Base-by-base conservation (phyloP, 2,329 filamentous ascomycete genomes). In the Colletotrichum orchidophilum region DNA sequence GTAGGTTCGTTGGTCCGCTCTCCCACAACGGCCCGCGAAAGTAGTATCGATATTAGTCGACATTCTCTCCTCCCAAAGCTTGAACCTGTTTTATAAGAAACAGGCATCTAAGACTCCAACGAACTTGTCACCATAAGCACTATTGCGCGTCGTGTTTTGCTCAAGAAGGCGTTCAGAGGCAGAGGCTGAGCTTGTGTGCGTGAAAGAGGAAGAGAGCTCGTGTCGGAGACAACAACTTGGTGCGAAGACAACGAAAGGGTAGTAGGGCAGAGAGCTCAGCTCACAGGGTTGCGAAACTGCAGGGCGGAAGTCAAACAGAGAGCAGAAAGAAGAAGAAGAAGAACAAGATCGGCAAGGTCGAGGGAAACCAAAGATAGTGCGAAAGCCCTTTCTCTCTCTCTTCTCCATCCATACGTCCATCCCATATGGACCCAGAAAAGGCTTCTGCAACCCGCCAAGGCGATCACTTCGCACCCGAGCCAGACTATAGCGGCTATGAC, bases 351-450 rank as follows among this genome's bases (percentile, higher is more conserved):
- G 18, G n/a, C n/a, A 46, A 8, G 13, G 15, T n/a, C n/a, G n/a
- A n/a, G 18, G 42, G 46, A 42, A 39, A 29, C 15, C 21, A 13
- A 52, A 61, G n/a, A 26, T 54, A 33, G 49, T 27, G 21, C 46
- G 49, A 60, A 61, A 60, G 24, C 59, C 31, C 46, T 9, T n/a
- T 42, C 31, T 50, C n/a, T 18, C 18, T n/a, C 39, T n/a, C 35
- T 46, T 18, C 12, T 42, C 31, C 13, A 31, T 8, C 29, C 21
- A 15, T 21, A 4, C 26, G 31, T 35, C 12, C 63, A 42, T 46
- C 27, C 50, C 50, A 24, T 3, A 71, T 71, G 69, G 69, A 69
- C 53, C 64, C 69, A 24, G 69, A 71, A 71, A 71, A 71, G 64
- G 24, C 50, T n/a, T 35, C 52, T 58, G 24, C 46, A 31, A 13